Evolutionary conservation across 2,329 filamentous ascomycete species (phyloP), one percentile per base, ranked within the genome.

Genomic region (Metarhizium rileyi): DNA sequence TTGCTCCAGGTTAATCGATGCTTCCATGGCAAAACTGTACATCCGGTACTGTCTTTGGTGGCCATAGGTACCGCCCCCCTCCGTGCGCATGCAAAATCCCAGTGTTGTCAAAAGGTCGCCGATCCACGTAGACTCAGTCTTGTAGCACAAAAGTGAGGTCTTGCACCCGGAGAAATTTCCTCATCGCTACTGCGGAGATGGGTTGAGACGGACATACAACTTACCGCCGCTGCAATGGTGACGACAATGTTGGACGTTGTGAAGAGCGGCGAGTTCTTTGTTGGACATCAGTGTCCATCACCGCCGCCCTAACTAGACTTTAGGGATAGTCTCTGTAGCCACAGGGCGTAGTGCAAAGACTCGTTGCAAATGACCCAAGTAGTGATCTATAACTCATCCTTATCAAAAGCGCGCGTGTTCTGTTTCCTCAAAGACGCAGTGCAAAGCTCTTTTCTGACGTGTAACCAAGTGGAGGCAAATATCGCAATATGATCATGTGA

Each of bases 141-240:
- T 75, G 58, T 69, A 75, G 71, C 72, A 75, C 7, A 64, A 69
- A 6, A 75, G 61, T 4, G 66, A 69, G 2, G 68, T 65, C 52
- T 75, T 74, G 50, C n/a, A 74, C 69, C 33, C 66, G 67, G 52
- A 74, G 71, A 50, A 72, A 74, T 57, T n/a, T 75, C 72, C 9
- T 64, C 62, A 50, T 73, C 66, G 47, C 71, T 71, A 53, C 71
- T 71, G 35, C 68, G 69, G 23, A 75, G 59, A 51, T 73, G 72
- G n/a, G 7, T 63, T 69, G 44, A 75, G 55, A 30, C 70, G 68
- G 4, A 65, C 70, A 50, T 72, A 74, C n/a, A n/a, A n/a, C n/a
- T n/a, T n/a, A 63, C 54, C 0, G 71, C 65, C 2, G 71, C 70
- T 0, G 65, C 52, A 42, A 75, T 67, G 41, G 71, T 73, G 50